Base-by-base conservation (phyloP, 2,329 filamentous ascomycete species). In the Gliomastix tumulicola region DNA sequence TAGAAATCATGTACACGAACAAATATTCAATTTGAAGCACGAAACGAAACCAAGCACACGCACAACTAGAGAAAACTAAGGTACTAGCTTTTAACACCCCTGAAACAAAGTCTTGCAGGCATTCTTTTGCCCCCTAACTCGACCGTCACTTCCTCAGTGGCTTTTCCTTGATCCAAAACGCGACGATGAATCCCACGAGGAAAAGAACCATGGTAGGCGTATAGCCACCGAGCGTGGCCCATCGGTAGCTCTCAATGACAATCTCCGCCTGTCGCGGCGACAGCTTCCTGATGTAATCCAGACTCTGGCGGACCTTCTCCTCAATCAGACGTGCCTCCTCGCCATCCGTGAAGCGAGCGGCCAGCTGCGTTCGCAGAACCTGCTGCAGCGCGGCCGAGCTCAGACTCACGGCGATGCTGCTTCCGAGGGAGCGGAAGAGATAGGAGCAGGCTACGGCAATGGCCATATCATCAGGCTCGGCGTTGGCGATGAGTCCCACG, bases 371-470 rank as follows among this genome's bases (percentile, higher is more conserved):
- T 13, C 82, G 68, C 16, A 90, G 65, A 4, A 70, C 68, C 50
- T 84, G 77, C 52, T 90, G 87, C 32, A 88, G 72, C 7, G 86
- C 70, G 2, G 83, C 84, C 2, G 83, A 78, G 35, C 75, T 74
- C 39, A 86, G 62, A n/a, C 81, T 82, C 38, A 88, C 68, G 10
- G 84, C 85, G 38, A 88, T 65, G 7, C 82, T 82, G n/a, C 85
- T 69, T n/a, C 84, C 86, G 1, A 89, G 66, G 2, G 81, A 82
- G 27, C 85, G 79, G 66, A 90, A 90, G 18, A 90, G 74, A 58
- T 90, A 90, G 16, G 79, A 84, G 55, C 83, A 88, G 7, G 86
- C 85, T 13, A 85, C 84, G 5, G 80, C 82, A 2, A 89, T 74
- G 3, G 86, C 84, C 42, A 84, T 79, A 45, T 89, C 84, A 30